A percentile compares a stretch with the other conserved stretches of the same genome.
phyloP scores from a whole-genome alignment of 176 grass and related monocot species.

The Musa itinerans region DNA sequence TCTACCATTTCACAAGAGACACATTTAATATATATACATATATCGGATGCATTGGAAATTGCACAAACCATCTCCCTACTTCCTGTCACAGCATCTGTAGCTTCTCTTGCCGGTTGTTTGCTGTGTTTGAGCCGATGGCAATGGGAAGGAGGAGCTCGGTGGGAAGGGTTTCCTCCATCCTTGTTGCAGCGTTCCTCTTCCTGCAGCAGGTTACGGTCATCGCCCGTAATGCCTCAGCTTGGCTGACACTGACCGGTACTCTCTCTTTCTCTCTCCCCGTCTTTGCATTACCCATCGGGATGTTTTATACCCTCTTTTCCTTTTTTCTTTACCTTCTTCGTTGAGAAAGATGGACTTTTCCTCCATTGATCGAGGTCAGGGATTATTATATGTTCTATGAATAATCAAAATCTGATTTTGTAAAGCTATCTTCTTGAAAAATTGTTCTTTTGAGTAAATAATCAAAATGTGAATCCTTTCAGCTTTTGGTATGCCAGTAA shows the following conservation, averaged over 20 bases:
- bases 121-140: background rate
- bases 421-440: background rate
- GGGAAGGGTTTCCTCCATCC: background rate
- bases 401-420: background rate
- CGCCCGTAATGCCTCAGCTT: slow-evolving; percentile 23
- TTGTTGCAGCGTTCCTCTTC: slow-evolving; percentile 26
- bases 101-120: background rate
- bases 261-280: background rate
- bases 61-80: no score
- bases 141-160: slow-evolving; percentile 21
- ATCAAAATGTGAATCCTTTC: background rate
- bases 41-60: no score
- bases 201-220: slow-evolving; percentile 25
- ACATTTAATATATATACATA: no score
- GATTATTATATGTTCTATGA: no score
- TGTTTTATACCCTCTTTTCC: background rate
- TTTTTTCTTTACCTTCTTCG: background rate
- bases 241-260: slow-evolving; percentile 53
- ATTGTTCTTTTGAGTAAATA: background rate
- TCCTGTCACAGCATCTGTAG: no score
- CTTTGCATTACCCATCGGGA: no score
- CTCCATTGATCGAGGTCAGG: background rate
- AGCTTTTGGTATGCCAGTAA: background rate
- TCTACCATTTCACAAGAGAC: no score
- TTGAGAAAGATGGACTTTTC: background rate